phyloP scores from a whole-genome alignment of 2,329 filamentous ascomycete species.

The Sphaerostilbella broomeana region DNA sequence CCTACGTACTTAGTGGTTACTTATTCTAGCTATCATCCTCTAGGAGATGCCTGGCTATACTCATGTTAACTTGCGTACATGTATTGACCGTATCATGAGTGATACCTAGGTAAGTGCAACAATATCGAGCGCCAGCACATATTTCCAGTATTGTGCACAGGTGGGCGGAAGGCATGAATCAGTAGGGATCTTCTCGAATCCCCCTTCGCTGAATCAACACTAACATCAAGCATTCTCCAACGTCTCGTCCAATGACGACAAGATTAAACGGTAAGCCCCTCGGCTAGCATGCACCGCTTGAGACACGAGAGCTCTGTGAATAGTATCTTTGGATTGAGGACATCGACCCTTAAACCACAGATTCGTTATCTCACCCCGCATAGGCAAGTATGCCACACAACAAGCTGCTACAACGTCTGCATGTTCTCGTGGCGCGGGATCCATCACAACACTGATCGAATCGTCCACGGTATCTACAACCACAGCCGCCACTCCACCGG shows the following conservation, averaged over 20 bases:
- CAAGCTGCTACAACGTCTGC: conserved; percentile 71
- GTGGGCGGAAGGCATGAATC: no score
- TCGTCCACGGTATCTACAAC: conserved; percentile 39
- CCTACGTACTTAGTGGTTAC: no score
- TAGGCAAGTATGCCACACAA: conserved; percentile 82
- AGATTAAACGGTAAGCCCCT: conserved; percentile 28
- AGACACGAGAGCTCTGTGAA: conserved; percentile 31
- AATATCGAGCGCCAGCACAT: no score
- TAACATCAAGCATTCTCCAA: no score
- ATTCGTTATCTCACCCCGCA: conserved; percentile 85
- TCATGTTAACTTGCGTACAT: no score
- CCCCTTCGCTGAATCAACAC: no score
- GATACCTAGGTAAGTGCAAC: no score
- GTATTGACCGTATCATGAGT: no score
- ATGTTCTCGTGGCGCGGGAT: conserved; percentile 79
- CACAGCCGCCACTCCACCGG: conserved; percentile 81
- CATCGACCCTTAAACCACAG: conserved; percentile 80
- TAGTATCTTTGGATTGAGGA: conserved; percentile 31
- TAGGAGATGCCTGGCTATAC: no score
- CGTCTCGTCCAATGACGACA: conserved; percentile 32
- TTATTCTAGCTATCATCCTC: no score
- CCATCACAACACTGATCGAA: conserved; percentile 55
- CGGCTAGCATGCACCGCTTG: conserved; percentile 37
- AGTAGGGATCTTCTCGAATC: no score
- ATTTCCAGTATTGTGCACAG: no score